Evolutionary conservation across 495 filamentous ascomycete genomes (phyloP), one percentile per base, ranked within the genome.

Genomic region (Talaromyces adpressus): DNA sequence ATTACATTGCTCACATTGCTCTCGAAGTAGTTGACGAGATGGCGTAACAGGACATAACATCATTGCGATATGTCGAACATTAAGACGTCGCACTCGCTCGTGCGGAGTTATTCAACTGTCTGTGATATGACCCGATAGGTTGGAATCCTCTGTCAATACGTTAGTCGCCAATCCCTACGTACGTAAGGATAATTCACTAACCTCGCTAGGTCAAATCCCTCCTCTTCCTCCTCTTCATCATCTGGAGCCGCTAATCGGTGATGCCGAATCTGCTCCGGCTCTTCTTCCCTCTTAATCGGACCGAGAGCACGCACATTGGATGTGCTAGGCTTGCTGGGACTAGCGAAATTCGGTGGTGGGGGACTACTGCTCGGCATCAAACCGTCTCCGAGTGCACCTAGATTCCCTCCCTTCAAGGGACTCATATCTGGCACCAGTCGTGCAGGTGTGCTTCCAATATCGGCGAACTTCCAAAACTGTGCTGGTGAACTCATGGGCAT

Each of bases 401-500:
- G 64, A 51, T 80, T 75, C 8, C 78, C 75, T 25, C 34, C 22
- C 70, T 83, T 85, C n/a, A 84, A 58, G 6, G 87, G 85, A 67
- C 83, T 89, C 73, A 84, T 77, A 49, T 89, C 85, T 9, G 80
- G 74, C 32, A 80, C 77, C 1, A 85, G 81, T 63, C 85, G 84
- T 2, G 89, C 85, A 41, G 93, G 92, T 1, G 92, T 97, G 74
- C 86, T 92, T 11, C 88, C 85, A 83, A 78, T 76, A 64, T 77
- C 72, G 34, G 76, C 86, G 70, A 89, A 94, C 69, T 91, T 95
- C 93, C 93, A 98, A 77, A 97, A 98, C 20, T 93, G 92, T n/a
- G 95, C 94, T 0, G 94, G 94, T 22, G 90, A 95, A 71, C 89
- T 93, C 70, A 93, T 92, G 18, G 92, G 91, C 86, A 97, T 92